phyloP scores from a whole-genome alignment of 2,329 filamentous ascomycete genomes.

The Alternaria brassicae region DNA sequence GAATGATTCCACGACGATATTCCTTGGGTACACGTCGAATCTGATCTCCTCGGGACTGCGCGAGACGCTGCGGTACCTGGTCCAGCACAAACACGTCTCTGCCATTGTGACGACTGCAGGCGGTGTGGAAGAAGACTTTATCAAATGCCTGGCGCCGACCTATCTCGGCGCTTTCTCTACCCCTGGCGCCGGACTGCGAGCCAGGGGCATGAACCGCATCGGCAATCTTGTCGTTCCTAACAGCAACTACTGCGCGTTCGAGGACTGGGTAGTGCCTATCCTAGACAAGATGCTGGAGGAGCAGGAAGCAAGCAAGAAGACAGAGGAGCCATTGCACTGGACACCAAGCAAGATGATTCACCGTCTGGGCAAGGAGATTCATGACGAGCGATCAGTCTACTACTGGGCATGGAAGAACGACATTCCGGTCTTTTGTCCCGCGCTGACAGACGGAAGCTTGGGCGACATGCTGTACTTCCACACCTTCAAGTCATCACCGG shows the following conservation, averaged over 20 bases:
- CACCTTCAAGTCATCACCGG: slow-evolving; percentile 86
- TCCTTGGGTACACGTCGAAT: slow-evolving; percentile 97
- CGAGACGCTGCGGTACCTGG: slow-evolving; percentile 89
- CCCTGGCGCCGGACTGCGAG: slow-evolving; percentile 76
- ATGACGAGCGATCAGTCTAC: slow-evolving; percentile 88
- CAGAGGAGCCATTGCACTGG: slow-evolving; percentile 78
- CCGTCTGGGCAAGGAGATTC: slow-evolving; percentile 90
- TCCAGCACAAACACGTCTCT: slow-evolving; percentile 90
- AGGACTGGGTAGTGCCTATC: slow-evolving; percentile 97
- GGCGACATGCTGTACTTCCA: slow-evolving; percentile 99
- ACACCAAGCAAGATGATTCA: slow-evolving; percentile 92
- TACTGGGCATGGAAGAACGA: slow-evolving; percentile 98
- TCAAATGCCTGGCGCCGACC: slow-evolving; percentile 95
- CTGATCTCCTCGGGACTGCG: slow-evolving; percentile 94
- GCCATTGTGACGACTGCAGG: slow-evolving; percentile 95
- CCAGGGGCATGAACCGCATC: slow-evolving; percentile 91
- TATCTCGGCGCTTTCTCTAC: slow-evolving; percentile 89
- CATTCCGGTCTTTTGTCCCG: slow-evolving; percentile 96
- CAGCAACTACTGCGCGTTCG: slow-evolving; percentile 95
- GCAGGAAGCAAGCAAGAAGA: slow-evolving; percentile 79
- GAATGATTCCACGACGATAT: slow-evolving; percentile 84
- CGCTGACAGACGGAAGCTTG: slow-evolving; percentile 90
- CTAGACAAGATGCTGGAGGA: slow-evolving; percentile 93
- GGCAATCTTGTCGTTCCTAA: slow-evolving; percentile 96
- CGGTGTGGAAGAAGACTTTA: slow-evolving; percentile 95